Base-by-base conservation (phyloP, 2,329 filamentous ascomycete species). In the Ophiostoma sp. region DNA sequence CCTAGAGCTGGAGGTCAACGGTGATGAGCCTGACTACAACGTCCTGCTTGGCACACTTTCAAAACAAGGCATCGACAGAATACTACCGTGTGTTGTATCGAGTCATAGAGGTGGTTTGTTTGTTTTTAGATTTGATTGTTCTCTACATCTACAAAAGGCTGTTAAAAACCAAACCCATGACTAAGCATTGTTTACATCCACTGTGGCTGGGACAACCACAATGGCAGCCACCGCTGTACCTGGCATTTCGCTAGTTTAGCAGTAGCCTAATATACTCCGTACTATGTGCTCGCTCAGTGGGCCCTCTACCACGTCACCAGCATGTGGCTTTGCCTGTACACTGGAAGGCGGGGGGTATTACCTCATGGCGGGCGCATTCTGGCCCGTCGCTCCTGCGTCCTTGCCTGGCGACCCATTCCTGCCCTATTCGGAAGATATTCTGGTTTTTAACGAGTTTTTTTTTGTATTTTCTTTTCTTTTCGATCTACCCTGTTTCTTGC, bases 371-470 rank as follows among this genome's bases (percentile, higher is more conserved):
- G 33, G 44, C 31, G 62, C 13, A 17, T 69, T 67, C 48, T 36
- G 23, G 27, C 36, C 54, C 60, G 41, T 52, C 33, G 57, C 20
- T 67, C 44, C 23, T 70, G 67, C 67, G 44, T 48, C 44, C 44
- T 48, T 70, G 69, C 70, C 70, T 44, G 70, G 36, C 67, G 70
- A 71, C 70, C 70, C 70, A 68, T 71, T 71, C 70, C 70, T 71
- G 20, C 36, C 67, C 60, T 57, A 33, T 44, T 36, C 31, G 48
- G 48, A 36, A 31, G 35, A 39, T 68, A 31, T 57, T 57, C 17
- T 57, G n/a, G 15, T 57, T 57, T 27, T 23, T 48, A 17, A 6
- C n/a, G 44, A 5, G 20, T 48, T n/a, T 48, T 48, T 48, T 20
- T 48, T 48, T 3, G 15, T 48, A 20, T 48, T 48, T 48, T 48